Conservation (phyloP, 2,329 filamentous ascomycete species). For the Sphaceloma murrayae region DNA sequence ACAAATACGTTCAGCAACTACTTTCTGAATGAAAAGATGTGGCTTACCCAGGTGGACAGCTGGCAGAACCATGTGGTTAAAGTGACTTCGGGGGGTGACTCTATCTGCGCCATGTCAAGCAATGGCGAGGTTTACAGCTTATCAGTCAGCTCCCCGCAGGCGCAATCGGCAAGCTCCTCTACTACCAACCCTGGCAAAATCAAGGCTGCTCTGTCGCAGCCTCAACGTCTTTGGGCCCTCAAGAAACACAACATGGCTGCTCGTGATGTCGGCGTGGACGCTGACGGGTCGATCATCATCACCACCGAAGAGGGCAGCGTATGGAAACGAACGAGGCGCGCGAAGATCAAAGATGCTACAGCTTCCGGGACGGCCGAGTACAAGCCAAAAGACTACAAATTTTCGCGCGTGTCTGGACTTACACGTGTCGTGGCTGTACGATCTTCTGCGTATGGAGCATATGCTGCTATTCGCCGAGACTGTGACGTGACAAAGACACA, state of each 20-base stretch:
- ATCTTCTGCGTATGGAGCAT: constrained; percentile 82
- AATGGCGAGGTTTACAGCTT: constrained; percentile 84
- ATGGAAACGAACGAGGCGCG: constrained; percentile 77
- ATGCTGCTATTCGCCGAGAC: constrained; percentile 76
- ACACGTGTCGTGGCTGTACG: constrained; percentile 76
- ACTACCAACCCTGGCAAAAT: constrained; percentile 92
- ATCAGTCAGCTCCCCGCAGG: constrained; percentile 58
- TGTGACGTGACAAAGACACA: constrained; percentile 68
- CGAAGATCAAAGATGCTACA: constrained; percentile 63
- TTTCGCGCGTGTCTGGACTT: constrained; percentile 78
- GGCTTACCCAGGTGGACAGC: constrained; percentile 55
- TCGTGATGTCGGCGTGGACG: constrained; percentile 75
- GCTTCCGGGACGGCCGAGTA: constrained; percentile 43
- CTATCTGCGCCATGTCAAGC: constrained; percentile 76
- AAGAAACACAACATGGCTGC: constrained; percentile 77
- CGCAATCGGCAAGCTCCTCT: constrained; percentile 51
- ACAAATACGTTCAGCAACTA: constrained; percentile 63
- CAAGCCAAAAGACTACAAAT: constrained; percentile 86
- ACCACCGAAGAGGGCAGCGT: constrained; percentile 88
- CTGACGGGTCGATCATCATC: constrained; percentile 89
- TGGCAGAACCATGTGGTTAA: constrained; percentile 60
- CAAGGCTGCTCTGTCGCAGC: constrained; percentile 65
- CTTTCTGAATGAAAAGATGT: constrained; percentile 55
- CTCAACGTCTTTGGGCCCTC: constrained; percentile 79
- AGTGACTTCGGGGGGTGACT: constrained; percentile 78